Conservation (phyloP, 2,329 filamentous ascomycete species). For the Botrytis aclada region DNA sequence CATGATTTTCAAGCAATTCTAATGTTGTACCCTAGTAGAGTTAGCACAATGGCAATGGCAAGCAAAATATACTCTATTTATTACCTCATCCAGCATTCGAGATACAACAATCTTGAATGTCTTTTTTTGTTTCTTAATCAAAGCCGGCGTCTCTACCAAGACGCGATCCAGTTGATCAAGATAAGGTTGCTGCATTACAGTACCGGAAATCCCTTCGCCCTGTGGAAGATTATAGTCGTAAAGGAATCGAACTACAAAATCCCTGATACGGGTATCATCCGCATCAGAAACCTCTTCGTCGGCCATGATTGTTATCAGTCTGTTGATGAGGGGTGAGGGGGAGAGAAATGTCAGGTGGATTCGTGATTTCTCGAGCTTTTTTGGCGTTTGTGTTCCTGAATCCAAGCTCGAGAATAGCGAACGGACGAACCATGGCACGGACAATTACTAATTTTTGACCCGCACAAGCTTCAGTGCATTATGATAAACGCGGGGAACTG, state of each 20-base stretch:
- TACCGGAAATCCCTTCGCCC: neutral
- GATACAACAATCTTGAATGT: neutral
- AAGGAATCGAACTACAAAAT: neutral
- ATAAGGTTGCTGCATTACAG: neutral
- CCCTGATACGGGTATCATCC: neutral
- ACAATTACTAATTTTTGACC: neutral
- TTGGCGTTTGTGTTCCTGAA: slow-evolving; percentile 4
- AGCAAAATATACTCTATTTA: neutral
- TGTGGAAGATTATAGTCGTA: slow-evolving; percentile 1
- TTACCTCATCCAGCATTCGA: slow-evolving; percentile 5
- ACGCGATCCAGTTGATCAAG: slow-evolving; percentile 10
- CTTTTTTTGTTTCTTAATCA: slow-evolving; percentile 2
- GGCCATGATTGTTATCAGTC: neutral
- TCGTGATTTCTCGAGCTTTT: slow-evolving; percentile 15
- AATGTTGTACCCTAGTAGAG: neutral
- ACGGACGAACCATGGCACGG: slow-evolving; percentile 6
- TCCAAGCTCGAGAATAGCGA: neutral
- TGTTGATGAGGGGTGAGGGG: neutral
- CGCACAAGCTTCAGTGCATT: neutral
- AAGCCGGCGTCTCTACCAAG: neutral
- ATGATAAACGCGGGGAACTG: neutral
- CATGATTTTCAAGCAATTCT: slow-evolving; percentile 8
- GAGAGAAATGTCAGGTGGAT: slow-evolving; percentile 3
- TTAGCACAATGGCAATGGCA: neutral
- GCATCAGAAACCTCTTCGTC: slow-evolving; percentile 5